These are phyloP conservation scores for Dendryphion nanum DNA, from an alignment of 2,329 filamentous ascomycete genomes.

Conservation along the genomic window DNA sequence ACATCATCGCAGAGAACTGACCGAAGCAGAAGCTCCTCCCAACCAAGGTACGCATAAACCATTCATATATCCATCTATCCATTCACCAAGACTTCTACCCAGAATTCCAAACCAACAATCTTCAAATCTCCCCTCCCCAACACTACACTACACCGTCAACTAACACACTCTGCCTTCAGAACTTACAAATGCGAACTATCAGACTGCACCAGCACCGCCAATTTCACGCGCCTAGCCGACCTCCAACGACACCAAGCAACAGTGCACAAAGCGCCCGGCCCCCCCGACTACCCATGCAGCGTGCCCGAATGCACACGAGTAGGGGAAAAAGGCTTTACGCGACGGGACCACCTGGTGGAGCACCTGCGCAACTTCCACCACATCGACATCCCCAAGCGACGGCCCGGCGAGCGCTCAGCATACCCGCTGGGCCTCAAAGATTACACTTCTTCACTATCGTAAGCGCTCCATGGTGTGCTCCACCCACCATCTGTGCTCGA, in stretches of 20 bases:
- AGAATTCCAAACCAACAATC: too few relatives aligned
- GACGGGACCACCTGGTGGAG: slow-evolving; percentile 58
- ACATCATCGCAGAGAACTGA: slow-evolving; percentile 7
- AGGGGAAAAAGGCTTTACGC: slow-evolving; percentile 50
- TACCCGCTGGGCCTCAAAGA: slow-evolving; percentile 22
- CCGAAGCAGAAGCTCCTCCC: slow-evolving; percentile 5
- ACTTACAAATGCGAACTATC: slow-evolving; percentile 33
- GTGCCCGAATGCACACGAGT: slow-evolving; percentile 30
- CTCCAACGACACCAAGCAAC: slow-evolving; percentile 37
- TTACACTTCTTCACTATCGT: background rate
- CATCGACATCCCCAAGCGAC: slow-evolving; percentile 43
- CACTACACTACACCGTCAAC: too few relatives aligned
- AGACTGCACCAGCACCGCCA: slow-evolving; percentile 30
- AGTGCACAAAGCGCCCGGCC: slow-evolving; percentile 25
- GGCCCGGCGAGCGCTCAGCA: slow-evolving; percentile 30
- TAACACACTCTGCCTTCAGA: slow-evolving; percentile 7
- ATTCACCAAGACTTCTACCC: too few relatives aligned
- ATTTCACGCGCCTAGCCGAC: slow-evolving; percentile 35
- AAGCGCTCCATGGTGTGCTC: background rate
- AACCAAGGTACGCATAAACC: slow-evolving; percentile 11
- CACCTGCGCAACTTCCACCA: slow-evolving; percentile 58
- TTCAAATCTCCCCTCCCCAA: too few relatives aligned
- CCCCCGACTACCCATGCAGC: slow-evolving; percentile 32
- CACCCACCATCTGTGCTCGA: too few relatives aligned
- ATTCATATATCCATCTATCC: background rate